phyloP scores from a whole-genome alignment of 805 yeast genomes.

The Nakazawaea wyomingensis region DNA sequence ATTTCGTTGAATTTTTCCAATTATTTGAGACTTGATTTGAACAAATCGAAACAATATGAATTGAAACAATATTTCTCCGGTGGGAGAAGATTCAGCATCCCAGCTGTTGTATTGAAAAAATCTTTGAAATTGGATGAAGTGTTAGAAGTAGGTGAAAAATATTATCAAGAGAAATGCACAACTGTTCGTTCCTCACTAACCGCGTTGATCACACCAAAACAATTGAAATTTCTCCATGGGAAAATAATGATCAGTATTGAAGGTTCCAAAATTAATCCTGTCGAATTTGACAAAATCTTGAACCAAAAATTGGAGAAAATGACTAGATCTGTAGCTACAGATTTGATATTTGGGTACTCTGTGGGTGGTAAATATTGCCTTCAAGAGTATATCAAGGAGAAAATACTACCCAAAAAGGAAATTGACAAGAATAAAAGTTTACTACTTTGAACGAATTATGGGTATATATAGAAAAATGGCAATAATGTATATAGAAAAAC shows the following conservation, averaged over 20 bases:
- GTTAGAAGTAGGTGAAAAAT: conserved; percentile 16
- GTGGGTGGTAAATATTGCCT: conserved; percentile 23
- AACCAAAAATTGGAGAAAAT: conserved; percentile 15
- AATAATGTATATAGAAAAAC: not conserved
- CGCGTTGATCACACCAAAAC: conserved; percentile 21
- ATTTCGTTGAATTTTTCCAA: conserved; percentile 2
- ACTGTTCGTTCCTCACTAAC: conserved; percentile 9
- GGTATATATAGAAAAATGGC: not conserved
- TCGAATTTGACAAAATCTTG: conserved; percentile 16
- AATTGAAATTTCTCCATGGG: conserved; percentile 16
- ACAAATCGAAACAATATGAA: conserved; percentile 9
- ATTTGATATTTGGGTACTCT: conserved; percentile 26
- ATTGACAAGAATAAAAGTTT: conserved; percentile 8
- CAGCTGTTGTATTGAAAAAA: conserved; percentile 8
- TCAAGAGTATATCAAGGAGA: conserved; percentile 21
- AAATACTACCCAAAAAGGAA: conserved; percentile 18
- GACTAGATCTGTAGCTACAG: conserved; percentile 23
- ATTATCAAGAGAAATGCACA: conserved; percentile 10
- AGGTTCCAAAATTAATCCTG: conserved; percentile 19
- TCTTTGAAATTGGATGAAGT: conserved; percentile 17
- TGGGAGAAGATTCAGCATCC: not conserved
- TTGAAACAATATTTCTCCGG: conserved; percentile 9
- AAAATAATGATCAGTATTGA: conserved; percentile 16
- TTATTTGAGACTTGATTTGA: conserved; percentile 10
- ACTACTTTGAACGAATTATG: conserved; percentile 7